Percentiles rank a stretch among this genome's conserved stretches.
These are phyloP conservation scores for Amylostereum areolatum DNA, from an alignment of 1,284 basidiomycete genomes.

Conservation along the genomic window DNA sequence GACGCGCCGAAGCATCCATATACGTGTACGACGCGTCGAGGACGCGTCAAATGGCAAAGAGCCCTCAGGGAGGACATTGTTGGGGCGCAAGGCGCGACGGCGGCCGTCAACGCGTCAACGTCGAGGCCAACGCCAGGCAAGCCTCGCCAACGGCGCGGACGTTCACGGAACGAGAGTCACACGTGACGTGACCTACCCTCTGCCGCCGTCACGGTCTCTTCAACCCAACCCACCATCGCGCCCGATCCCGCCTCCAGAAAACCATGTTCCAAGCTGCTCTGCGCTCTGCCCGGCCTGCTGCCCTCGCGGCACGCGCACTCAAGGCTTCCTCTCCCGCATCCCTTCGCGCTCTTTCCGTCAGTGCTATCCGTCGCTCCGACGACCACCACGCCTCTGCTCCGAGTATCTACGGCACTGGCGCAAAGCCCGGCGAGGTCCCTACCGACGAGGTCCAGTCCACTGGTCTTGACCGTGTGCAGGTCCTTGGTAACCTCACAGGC, in stretches of 20 bases:
- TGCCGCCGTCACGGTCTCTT: constrained; percentile 6
- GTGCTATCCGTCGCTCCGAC: constrained; percentile 40
- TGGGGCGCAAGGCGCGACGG: no score
- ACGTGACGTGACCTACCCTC: no score
- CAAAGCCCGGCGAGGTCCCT: constrained; percentile 73
- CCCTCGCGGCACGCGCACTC: constrained; percentile 26
- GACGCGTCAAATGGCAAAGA: no score
- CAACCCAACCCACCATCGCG: constrained; percentile 2
- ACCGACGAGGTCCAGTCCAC: constrained; percentile 90
- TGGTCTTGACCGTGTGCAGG: constrained; percentile 93
- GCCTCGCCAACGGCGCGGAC: no score
- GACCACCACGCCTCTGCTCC: constrained; percentile 55
- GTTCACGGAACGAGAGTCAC: no score
- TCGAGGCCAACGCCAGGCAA: no score
- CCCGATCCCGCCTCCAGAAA: constrained; percentile 5
- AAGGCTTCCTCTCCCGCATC: constrained; percentile 21
- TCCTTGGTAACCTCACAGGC: constrained; percentile 85
- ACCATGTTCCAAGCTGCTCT: constrained; percentile 39
- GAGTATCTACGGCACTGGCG: constrained; percentile 68
- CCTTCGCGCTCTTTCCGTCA: constrained; percentile 52
- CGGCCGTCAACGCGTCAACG: no score
- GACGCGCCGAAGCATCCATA: no score
- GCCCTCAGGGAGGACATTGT: no score
- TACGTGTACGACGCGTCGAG: no score
- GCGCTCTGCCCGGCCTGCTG: constrained; percentile 31